phyloP scores from a whole-genome alignment of 2,329 filamentous ascomycete genomes.

The Hypoxylon sp. region DNA sequence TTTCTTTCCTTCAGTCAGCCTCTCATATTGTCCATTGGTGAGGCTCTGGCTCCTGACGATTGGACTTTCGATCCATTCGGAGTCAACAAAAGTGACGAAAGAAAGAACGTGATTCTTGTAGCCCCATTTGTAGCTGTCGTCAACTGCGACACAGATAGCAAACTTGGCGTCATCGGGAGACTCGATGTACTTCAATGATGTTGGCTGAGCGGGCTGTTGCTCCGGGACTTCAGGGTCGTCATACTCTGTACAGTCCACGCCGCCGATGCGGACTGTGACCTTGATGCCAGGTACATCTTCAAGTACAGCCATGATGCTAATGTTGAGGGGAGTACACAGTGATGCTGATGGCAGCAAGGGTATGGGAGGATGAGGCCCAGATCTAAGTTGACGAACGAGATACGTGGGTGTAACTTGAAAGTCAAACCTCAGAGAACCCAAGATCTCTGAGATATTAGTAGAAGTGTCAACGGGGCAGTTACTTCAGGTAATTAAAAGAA shows the following conservation, averaged over 20 bases:
- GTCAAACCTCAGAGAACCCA: background rate
- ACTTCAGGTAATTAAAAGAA: background rate
- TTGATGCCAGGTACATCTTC: conserved; percentile 48
- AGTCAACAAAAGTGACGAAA: conserved; percentile 47
- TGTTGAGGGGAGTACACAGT: background rate
- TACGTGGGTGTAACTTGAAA: background rate
- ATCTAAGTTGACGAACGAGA: background rate
- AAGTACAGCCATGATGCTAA: conserved; percentile 47
- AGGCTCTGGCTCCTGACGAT: conserved; percentile 1
- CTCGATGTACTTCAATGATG: conserved; percentile 53
- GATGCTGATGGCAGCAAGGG: background rate
- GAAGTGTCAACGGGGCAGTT: background rate
- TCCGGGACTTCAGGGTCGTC: conserved; percentile 47
- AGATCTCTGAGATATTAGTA: background rate
- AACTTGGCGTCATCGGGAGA: conserved; percentile 51
- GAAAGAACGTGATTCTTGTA: conserved; percentile 45
- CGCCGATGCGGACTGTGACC: conserved; percentile 46
- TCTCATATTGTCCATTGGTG: background rate
- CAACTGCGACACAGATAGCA: conserved; percentile 40
- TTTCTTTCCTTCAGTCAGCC: background rate
- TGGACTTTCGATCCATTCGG: conserved; percentile 21
- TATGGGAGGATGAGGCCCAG: background rate
- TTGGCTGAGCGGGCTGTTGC: conserved; percentile 16
- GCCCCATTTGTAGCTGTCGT: conserved; percentile 48
- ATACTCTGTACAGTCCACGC: conserved; percentile 45